These are phyloP conservation scores for Salinomyces thailandicus DNA, from an alignment of 2,329 filamentous ascomycete species.

Conservation along the genomic window DNA sequence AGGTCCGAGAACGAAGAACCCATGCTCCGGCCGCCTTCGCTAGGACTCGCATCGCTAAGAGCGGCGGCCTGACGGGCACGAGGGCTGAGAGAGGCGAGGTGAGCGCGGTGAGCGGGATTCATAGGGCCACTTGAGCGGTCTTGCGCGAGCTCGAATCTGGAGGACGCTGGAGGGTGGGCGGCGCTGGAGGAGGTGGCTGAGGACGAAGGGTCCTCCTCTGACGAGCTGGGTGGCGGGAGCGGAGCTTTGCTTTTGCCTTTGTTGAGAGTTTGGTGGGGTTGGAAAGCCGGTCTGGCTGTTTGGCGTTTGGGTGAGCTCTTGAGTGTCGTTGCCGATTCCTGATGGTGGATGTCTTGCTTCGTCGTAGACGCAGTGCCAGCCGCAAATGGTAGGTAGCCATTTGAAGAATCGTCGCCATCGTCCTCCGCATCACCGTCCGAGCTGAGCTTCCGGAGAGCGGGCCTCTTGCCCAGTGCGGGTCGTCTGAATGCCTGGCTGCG, in stretches of 20 bases:
- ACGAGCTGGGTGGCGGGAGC: constrained; percentile 6
- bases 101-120: constrained; percentile 47
- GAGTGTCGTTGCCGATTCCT: constrained; percentile 6
- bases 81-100: constrained; percentile 46
- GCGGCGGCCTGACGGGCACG: constrained; percentile 45
- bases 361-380: constrained; percentile 10
- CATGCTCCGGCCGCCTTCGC: constrained; percentile 68
- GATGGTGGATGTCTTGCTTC: constrained; percentile 12
- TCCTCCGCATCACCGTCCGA: constrained; percentile 24
- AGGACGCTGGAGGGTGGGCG: constrained; percentile 1
- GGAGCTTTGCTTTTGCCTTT: constrained; percentile 5
- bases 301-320: constrained; percentile 5
- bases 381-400: constrained; percentile 35
- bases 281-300: too few relatives aligned
- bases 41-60: constrained; percentile 25
- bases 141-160: constrained; percentile 10
- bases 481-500: constrained; percentile 37
- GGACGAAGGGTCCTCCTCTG: constrained; percentile 22
- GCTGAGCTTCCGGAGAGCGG: constrained; percentile 21
- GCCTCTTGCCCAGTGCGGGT: constrained; percentile 23
- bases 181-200: constrained; percentile 36
- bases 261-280: neutral
- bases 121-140: constrained; percentile 16
- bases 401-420: constrained; percentile 42
- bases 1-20: constrained; percentile 80